A percentile compares a stretch with the other conserved stretches of the same genome.
These are phyloP conservation scores for Cystobasidium ongulense DNA, from an alignment of 768 basidiomycete species.

Conservation along the genomic window DNA sequence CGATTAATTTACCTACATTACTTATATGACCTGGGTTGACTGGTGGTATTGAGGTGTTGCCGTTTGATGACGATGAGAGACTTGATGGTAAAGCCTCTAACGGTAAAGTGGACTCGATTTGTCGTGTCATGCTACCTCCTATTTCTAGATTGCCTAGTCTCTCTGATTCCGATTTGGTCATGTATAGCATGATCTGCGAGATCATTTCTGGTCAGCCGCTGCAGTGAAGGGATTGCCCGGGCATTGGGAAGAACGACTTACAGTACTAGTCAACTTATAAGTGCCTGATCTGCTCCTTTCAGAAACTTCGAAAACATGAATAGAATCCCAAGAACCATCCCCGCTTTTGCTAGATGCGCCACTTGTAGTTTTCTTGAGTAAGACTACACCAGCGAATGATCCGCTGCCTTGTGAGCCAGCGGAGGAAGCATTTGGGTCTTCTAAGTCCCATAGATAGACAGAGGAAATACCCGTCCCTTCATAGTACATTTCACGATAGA, in stretches of 20 bases:
- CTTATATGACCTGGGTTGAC: slow-evolving; percentile 56
- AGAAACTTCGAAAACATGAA: slow-evolving; percentile 92
- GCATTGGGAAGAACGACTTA: not conserved
- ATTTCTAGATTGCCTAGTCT: slow-evolving; percentile 65
- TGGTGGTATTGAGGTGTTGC: slow-evolving; percentile 47
- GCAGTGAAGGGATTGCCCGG: no score
- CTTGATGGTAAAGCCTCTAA: slow-evolving; percentile 41
- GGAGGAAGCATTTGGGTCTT: slow-evolving; percentile 55
- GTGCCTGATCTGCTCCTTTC: slow-evolving; percentile 84
- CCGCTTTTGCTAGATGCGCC: not conserved
- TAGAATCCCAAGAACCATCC: slow-evolving; percentile 70
- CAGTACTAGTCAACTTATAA: slow-evolving; percentile 93
- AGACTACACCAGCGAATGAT: slow-evolving; percentile 82
- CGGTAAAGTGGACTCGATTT: slow-evolving; percentile 37
- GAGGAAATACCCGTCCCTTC: slow-evolving; percentile 88
- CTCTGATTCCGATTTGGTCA: slow-evolving; percentile 51
- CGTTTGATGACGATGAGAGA: not conserved
- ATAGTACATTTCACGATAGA: slow-evolving; percentile 97
- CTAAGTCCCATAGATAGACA: slow-evolving; percentile 95
- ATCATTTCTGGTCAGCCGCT: not conserved
- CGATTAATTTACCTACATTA: slow-evolving; percentile 90
- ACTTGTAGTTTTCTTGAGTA: slow-evolving; percentile 67
- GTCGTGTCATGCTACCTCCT: slow-evolving; percentile 90
- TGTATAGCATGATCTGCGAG: slow-evolving; percentile 67
- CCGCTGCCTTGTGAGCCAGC: not conserved